These are phyloP conservation scores for Cryptomeria japonica DNA, from an alignment of 75 land plant species.

Conservation along the genomic window DNA sequence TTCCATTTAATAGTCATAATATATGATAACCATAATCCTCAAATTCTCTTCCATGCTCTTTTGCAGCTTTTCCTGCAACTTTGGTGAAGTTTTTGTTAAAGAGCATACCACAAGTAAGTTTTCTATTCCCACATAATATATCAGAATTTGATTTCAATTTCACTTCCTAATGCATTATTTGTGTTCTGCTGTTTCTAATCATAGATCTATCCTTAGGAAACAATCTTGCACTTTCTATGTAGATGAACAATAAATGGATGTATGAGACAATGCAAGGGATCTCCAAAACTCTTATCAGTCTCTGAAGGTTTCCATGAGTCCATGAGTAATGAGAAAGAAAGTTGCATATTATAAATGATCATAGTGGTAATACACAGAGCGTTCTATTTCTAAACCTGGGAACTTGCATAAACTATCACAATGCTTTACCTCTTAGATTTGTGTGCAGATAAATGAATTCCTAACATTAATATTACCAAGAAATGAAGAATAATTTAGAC, in stretches of 20 bases:
- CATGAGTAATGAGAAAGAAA: background rate
- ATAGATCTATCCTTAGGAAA: background rate
- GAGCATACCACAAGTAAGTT: conserved; percentile 11
- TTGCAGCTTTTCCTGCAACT: conserved; percentile 10
- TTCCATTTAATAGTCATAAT: background rate
- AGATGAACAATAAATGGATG: background rate
- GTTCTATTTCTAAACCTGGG: background rate
- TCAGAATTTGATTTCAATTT: background rate
- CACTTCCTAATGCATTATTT: background rate
- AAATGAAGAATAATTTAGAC: too few species aligned
- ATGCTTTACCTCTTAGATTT: background rate
- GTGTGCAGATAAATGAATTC: background rate
- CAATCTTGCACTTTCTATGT: background rate
- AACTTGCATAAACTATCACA: background rate
- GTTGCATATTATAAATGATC: background rate
- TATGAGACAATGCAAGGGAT: background rate
- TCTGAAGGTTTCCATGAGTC: background rate
- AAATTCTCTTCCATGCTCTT: background rate
- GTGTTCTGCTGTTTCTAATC: background rate
- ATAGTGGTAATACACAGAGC: background rate
- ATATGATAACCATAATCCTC: background rate
- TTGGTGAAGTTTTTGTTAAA: conserved; percentile 4
- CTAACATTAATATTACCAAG: background rate
- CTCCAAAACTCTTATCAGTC: background rate
- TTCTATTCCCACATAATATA: background rate